Evolutionary conservation across 2,329 filamentous ascomycete genomes (phyloP).

Genomic region (Cercospora citrullina): DNA sequence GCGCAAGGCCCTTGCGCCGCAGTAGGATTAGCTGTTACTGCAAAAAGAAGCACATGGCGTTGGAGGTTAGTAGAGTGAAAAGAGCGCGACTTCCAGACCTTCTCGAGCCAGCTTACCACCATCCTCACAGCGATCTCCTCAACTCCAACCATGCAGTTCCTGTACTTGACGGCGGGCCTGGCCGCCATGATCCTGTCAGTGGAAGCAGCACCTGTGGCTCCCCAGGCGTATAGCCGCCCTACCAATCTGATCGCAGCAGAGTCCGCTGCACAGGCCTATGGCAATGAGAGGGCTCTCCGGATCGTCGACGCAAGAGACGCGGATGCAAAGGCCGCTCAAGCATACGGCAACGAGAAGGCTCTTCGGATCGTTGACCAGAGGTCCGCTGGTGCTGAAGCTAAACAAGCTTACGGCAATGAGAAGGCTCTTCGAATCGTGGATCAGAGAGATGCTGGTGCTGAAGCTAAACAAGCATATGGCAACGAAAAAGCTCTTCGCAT

Average conservation of each 20-base stretch:
- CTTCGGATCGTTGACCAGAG: background rate
- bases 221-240: conserved; percentile 1
- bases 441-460: background rate
- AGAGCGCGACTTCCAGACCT: background rate
- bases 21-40: background rate
- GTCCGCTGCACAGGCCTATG: conserved; percentile 3
- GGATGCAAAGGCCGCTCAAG: background rate
- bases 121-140: background rate
- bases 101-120: background rate
- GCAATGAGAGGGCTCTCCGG: background rate
- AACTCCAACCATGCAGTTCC: background rate
- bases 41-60: background rate
- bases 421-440: background rate
- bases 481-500: conserved; percentile 1
- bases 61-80: background rate
- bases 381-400: background rate
- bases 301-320: conserved; percentile 3
- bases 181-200: conserved; percentile 2
- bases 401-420: conserved; percentile 4
- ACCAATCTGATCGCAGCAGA: background rate
- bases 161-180: background rate
- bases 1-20: background rate
- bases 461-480: background rate
- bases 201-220: conserved; percentile 5
- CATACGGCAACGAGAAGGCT: conserved; percentile 6